These are phyloP conservation scores for Epichloe sp. DNA, from an alignment of 2,329 filamentous ascomycete species.

Conservation along the genomic window DNA sequence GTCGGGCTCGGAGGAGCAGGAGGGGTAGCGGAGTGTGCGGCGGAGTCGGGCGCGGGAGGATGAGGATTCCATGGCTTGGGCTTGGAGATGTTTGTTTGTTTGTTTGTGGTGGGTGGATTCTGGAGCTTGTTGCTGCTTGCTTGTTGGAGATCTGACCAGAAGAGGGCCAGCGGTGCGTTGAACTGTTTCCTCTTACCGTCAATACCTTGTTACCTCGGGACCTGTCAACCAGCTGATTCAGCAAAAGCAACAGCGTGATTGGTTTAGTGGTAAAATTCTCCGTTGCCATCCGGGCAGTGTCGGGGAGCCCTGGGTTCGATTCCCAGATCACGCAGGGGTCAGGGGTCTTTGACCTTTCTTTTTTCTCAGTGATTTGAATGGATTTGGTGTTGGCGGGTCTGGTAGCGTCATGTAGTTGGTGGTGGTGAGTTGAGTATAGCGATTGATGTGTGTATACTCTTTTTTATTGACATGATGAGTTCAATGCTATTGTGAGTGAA, in stretches of 20 bases:
- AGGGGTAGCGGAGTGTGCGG: conserved; percentile 66
- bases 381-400: not conserved
- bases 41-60: conserved; percentile 47
- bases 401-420: too few relatives aligned
- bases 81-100: too few relatives aligned
- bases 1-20: conserved; percentile 40
- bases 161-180: conserved; percentile 28
- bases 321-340: conserved; percentile 17
- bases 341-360: too few relatives aligned
- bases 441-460: not conserved
- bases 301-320: conserved; percentile 22
- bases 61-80: conserved; percentile 6
- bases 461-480: not conserved
- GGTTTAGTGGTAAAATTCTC: conserved; percentile 19
- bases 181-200: too few relatives aligned
- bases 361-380: not conserved
- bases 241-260: conserved; percentile 7
- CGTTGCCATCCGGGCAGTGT: conserved; percentile 16
- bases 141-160: conserved; percentile 19
- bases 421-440: not conserved
- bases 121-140: not conserved
- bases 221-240: not conserved
- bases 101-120: not conserved
- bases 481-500: not conserved
- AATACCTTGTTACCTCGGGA: not conserved